Percentiles rank a stretch among this genome's conserved stretches.
Evolutionary conservation across 805 yeast genomes (phyloP).

Genomic region (Cyberlindnera xylosilytica): DNA sequence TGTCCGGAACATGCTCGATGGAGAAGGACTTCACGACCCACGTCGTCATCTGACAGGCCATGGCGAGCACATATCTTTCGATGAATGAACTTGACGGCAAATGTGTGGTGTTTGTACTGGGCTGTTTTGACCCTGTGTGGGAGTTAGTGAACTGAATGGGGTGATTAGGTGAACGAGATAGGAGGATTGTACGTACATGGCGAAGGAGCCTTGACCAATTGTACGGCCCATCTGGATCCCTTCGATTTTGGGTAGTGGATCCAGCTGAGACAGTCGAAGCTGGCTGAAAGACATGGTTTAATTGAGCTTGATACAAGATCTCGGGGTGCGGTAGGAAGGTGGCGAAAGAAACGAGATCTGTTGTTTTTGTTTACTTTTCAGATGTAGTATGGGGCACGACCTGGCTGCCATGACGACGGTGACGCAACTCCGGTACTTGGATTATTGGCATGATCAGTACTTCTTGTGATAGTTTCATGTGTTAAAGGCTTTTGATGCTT

Average conservation of each 20-base stretch:
- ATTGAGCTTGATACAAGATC: neutral
- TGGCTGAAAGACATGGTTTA: slow-evolving; percentile 15
- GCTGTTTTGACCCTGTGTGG: slow-evolving; percentile 47
- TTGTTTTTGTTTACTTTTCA: slow-evolving; percentile 3
- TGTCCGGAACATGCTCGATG: slow-evolving; percentile 58
- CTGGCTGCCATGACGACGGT: neutral
- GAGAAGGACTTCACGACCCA: slow-evolving; percentile 53
- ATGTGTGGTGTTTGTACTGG: slow-evolving; percentile 32
- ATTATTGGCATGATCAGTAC: too few relatives aligned
- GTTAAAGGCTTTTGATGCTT: too few relatives aligned
- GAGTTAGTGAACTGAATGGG: neutral
- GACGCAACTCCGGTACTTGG: too few relatives aligned
- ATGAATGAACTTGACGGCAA: slow-evolving; percentile 61
- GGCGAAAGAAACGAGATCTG: neutral
- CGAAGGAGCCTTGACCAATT: slow-evolving; percentile 68
- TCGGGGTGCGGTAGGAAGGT: neutral
- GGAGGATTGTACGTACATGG: slow-evolving; percentile 37
- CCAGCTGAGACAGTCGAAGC: slow-evolving; percentile 42
- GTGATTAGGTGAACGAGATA: too few relatives aligned
- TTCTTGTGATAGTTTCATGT: too few relatives aligned
- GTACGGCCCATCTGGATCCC: slow-evolving; percentile 47
- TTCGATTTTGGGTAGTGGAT: slow-evolving; percentile 46
- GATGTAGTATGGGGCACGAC: neutral
- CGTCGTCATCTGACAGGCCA: slow-evolving; percentile 38
- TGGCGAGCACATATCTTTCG: slow-evolving; percentile 32